phyloP scores from a whole-genome alignment of 148 eudicot genomes.

The Silene latifolia region DNA sequence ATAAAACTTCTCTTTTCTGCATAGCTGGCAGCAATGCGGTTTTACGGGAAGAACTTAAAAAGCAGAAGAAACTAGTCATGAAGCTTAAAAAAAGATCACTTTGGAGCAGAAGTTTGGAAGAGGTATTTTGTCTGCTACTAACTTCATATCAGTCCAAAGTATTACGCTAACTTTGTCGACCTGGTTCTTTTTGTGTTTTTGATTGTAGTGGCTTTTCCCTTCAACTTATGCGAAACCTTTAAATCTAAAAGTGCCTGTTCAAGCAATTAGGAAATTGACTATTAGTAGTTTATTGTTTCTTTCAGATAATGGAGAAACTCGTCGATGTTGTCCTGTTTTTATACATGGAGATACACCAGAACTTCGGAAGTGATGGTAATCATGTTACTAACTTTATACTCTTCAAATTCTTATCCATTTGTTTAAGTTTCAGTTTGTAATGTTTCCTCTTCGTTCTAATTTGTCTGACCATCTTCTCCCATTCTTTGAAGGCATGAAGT shows the following conservation, averaged over 20 bases:
- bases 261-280: slow-evolving; percentile 4
- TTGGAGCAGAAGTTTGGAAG: slow-evolving; percentile 49
- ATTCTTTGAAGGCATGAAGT: background rate
- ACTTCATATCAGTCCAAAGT: background rate
- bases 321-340: slow-evolving; percentile 41
- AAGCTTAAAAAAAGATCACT: slow-evolving; percentile 45
- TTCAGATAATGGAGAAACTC: slow-evolving; percentile 46
- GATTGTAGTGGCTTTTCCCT: background rate
- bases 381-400: background rate
- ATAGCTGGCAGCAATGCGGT: slow-evolving; percentile 26
- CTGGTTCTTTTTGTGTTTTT: background rate
- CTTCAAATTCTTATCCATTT: background rate
- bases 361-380: slow-evolving; percentile 34
- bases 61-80: slow-evolving; percentile 38
- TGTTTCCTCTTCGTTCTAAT: background rate
- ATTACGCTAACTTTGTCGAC: background rate
- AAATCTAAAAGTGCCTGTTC: background rate
- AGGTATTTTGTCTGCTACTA: slow-evolving; percentile 26
- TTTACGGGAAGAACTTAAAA: slow-evolving; percentile 35
- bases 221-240: background rate
- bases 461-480: background rate
- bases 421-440: background rate
- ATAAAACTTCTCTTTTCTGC: slow-evolving; percentile 4
- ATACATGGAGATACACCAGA: slow-evolving; percentile 28
- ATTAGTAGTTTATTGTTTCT: background rate